Base-by-base conservation (phyloP, 768 basidiomycete genomes). In the Rhodocollybia butyracea region DNA sequence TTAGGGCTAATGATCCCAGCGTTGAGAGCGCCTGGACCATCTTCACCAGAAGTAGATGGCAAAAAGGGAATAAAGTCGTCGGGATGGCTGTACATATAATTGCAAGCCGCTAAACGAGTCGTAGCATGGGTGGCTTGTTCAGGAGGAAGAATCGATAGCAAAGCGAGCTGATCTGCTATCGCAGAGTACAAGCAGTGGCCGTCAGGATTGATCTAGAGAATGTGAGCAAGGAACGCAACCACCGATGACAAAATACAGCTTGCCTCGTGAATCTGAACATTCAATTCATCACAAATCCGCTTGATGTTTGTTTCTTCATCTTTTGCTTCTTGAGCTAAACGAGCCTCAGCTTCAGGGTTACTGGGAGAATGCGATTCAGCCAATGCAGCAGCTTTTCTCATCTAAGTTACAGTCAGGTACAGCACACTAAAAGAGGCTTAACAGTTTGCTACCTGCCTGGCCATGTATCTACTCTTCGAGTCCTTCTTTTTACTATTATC, bases 101-200 rank as follows among this genome's bases (percentile, higher is more conserved):
- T 70, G 0, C 95, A 84, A 11, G 96, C 94, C 13, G 82, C 79
- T 13, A 68, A 67, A 22, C 97, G 88, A 41, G 84, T 78, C 13
- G 73, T 73, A 5, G 72, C 63, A 64, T 91, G 89, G 52, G 76
- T 82, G 30, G 88, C 85, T 58, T 85, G 69, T 13, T 73, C 62
- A 1, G 79, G 61, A 8, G 86, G 78, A 29, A 94, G 57, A 46
- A 94, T 68, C 34, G 83, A 81, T 26, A 94, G 80, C n/a, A 89
- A 63, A 42, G 75, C 76, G 30, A 97, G 83, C 67, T 99, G 96
- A 69, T 98, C 94, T 24, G 92, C 96, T 24, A 98, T 76, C 10
- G 96, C 92, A 45, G 93, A 89, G 74, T 89, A 99, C 29, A 98
- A 84, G 73, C 96, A 98, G 63, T 98, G 95, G 0, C 96, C 96